Evolutionary conservation across 139 green algal species (phyloP).

Genomic region (Prasinococcaceae sp.): DNA sequence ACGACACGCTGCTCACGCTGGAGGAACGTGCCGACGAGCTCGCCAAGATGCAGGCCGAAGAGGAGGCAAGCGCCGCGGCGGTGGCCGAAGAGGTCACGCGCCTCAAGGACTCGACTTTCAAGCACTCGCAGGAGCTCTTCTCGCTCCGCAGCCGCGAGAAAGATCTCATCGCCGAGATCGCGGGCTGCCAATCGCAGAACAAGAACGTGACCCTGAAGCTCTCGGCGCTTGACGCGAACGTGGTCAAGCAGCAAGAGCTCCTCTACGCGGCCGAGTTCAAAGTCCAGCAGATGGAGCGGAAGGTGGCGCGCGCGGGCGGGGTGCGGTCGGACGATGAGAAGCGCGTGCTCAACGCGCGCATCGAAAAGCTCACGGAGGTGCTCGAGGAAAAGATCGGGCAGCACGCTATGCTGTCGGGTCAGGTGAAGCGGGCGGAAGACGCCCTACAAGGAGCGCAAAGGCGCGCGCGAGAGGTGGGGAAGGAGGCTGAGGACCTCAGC

Average conservation of each 20-base stretch:
- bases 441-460: constrained; percentile 38
- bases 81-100: constrained; percentile 16
- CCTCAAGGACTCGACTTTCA: constrained; percentile 20
- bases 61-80: constrained; percentile 30
- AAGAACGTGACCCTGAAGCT: constrained; percentile 40
- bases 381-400: constrained; percentile 42
- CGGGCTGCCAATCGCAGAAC: constrained; percentile 48
- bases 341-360: constrained; percentile 41
- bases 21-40: constrained; percentile 19
- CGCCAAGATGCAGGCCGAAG: neutral
- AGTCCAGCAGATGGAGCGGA: constrained; percentile 64
- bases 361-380: constrained; percentile 37
- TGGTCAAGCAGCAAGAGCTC: constrained; percentile 63
- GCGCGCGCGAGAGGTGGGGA: constrained; percentile 15
- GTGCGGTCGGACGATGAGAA: constrained; percentile 64
- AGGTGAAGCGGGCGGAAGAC: constrained; percentile 55
- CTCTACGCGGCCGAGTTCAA: constrained; percentile 71
- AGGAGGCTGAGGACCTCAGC: constrained; percentile 27
- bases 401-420: constrained; percentile 45
- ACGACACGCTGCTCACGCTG: constrained; percentile 36
- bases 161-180: constrained; percentile 54
- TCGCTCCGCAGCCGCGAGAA: constrained; percentile 41
- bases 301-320: constrained; percentile 52
- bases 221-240: constrained; percentile 23
- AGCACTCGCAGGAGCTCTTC: constrained; percentile 36